Conservation (phyloP, 2,329 filamentous ascomycete species). For the Fusarium temperatum region DNA sequence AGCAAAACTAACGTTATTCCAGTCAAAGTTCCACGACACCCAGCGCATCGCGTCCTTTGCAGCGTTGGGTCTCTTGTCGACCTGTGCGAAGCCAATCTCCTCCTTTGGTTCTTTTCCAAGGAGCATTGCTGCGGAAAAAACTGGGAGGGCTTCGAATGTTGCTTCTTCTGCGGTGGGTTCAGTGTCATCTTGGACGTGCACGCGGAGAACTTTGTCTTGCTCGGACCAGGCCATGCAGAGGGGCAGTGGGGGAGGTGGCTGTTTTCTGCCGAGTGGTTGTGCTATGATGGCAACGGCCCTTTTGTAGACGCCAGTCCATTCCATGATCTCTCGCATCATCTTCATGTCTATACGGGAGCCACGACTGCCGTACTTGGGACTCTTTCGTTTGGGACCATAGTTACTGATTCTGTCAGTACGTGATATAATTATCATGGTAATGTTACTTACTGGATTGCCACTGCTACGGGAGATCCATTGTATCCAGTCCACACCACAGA, state of each 20-base stretch:
- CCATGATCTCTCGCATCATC: neutral
- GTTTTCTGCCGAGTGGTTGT: neutral
- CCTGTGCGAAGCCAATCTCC: neutral
- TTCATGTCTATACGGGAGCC: neutral
- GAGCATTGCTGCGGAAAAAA: neutral
- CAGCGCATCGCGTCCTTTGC: neutral
- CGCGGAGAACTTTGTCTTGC: neutral
- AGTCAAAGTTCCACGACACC: neutral
- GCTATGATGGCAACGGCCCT: neutral
- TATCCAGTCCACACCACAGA: neutral
- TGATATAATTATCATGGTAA: too few relatives aligned
- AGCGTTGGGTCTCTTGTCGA: neutral
- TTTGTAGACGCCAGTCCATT: neutral
- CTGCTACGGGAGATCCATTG: neutral
- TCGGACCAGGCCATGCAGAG: neutral
- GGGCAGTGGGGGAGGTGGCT: fast-evolving
- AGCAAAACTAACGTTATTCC: neutral
- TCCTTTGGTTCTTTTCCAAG: neutral
- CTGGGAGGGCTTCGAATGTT: neutral
- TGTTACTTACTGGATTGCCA: neutral
- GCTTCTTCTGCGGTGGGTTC: neutral
- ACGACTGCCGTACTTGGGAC: neutral
- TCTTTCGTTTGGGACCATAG: neutral
- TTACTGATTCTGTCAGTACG: too few relatives aligned
- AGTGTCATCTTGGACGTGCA: neutral